A percentile compares a stretch with the other conserved stretches of the same genome.
Conservation (phyloP, 129 eudicot species). For the Chrysanthemum makinoi region DNA sequence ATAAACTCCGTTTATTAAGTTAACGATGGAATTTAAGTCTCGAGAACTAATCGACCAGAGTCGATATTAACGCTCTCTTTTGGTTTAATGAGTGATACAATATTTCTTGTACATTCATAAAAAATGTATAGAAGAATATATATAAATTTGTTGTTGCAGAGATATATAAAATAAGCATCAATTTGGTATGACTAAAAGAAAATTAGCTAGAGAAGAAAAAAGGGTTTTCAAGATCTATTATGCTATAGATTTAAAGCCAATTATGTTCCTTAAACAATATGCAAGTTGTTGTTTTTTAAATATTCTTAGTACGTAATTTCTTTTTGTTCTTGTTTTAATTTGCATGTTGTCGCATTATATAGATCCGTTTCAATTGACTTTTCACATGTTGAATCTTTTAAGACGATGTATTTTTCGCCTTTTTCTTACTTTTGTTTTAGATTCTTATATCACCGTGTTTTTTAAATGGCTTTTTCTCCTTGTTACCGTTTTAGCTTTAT, state of each 20-base stretch:
- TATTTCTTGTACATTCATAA: too few relatives aligned
- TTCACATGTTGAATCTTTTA: background rate
- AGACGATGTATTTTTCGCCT: background rate
- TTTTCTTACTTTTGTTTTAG: background rate
- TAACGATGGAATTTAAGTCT: too few relatives aligned
- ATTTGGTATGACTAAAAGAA: background rate
- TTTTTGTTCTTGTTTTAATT: background rate
- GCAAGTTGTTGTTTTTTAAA: slow-evolving; percentile 19
- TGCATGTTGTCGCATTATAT: slow-evolving; percentile 1
- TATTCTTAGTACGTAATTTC: background rate
- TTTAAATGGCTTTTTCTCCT: too few relatives aligned
- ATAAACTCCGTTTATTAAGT: too few relatives aligned
- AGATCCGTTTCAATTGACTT: slow-evolving; percentile 6
- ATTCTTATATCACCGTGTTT: too few relatives aligned
- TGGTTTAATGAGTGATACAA: too few relatives aligned
- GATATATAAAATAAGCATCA: background rate
- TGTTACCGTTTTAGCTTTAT: too few relatives aligned
- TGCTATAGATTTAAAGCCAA: slow-evolving; percentile 4
- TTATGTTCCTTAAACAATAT: background rate
- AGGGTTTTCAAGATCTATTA: background rate
- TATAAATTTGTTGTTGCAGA: background rate
- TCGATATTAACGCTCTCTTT: too few relatives aligned
- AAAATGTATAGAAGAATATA: background rate
- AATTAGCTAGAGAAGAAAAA: background rate
- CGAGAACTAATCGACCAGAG: too few relatives aligned